Base-by-base conservation (phyloP, 1,139 yeast species). In the Nakaseomyces kungkrabaensis region DNA sequence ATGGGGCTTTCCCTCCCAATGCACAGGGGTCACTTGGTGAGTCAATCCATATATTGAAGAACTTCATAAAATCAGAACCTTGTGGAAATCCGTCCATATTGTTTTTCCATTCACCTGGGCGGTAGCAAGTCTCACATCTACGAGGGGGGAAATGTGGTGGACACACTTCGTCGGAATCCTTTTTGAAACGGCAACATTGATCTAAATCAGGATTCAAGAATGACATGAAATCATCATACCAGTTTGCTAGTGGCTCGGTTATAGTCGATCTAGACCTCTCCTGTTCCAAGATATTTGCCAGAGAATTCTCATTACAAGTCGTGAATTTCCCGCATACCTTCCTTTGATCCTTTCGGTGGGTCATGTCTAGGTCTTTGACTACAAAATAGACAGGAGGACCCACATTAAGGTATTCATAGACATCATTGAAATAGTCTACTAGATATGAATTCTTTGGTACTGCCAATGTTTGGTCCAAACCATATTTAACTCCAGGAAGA, bases 331-430 rank as follows among this genome's bases (percentile, higher is more conserved):
- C 96, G 69, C 98, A 92, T 0, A 90, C 60, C 50, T 78, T 74
- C 59, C 83, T 83, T 65, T 92, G 98, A 46, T 74, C 75, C 0
- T 58, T 67, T 49, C 87, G 69, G 9, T 67, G 53, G 0, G 94
- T 85, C 2, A 85, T 72, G 59, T 87, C 83, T 48, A 80, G 64
- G 51, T 77, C 79, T 50, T 78, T 77, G 24, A 87, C 79, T 33
- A 92, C 90, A 66, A 88, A 85, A 61, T 85, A 92, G 1, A 87
- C 76, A 0, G 98, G 98, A 0, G 98, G 96, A 0, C 97, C 98
- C 3, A 85, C 85, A 55, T 85, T 82, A 52, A 92, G 72, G 61
- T 82, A 85, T 2, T 74, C 67, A 61, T 84, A 85, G 11, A 89
- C 73, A 48, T 92, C 89, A 55, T 83, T 72, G 68, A 86, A 92